A percentile compares a stretch with the other conserved stretches of the same genome.
These are phyloP conservation scores for Crithidia brevicula DNA, from an alignment of 208 protist species.

Conservation along the genomic window DNA sequence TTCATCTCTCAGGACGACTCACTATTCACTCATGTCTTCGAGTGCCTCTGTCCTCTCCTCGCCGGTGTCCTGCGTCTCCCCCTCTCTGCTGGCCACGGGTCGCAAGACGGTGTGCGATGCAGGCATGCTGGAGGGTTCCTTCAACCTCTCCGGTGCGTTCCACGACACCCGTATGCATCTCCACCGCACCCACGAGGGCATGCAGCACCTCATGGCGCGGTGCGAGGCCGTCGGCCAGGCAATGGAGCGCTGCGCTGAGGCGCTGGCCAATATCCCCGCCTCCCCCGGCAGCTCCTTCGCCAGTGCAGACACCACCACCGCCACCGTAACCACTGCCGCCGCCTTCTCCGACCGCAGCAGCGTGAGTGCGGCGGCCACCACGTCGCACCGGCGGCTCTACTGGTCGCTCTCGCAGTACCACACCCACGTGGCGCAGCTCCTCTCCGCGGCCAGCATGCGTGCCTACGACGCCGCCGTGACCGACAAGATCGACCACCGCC, in stretches of 20 bases:
- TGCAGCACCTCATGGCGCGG: slow-evolving; percentile 4
- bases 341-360: not conserved
- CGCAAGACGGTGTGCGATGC: not conserved
- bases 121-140: not conserved
- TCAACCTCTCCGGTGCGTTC: not conserved
- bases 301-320: not conserved
- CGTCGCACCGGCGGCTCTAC: slow-evolving; percentile 7
- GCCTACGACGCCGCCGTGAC: slow-evolving; percentile 14
- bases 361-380: not conserved
- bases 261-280: not conserved
- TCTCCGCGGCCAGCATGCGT: slow-evolving; percentile 3
- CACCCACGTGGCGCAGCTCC: slow-evolving; percentile 11
- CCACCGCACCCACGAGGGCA: not conserved
- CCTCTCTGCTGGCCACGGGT: not conserved
- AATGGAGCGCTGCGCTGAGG: slow-evolving; percentile 4
- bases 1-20: too few species aligned
- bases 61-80: not conserved
- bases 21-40: slow-evolving; percentile 4
- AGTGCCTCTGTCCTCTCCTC: not conserved
- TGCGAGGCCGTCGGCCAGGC: not conserved
- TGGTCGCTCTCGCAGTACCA: slow-evolving; percentile 19
- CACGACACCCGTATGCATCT: not conserved
- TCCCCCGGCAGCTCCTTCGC: not conserved
- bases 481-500: slow-evolving; percentile 8
- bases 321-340: not conserved